Conservation (phyloP, 345 rosid genomes). For the Hibiscus trionum region DNA sequence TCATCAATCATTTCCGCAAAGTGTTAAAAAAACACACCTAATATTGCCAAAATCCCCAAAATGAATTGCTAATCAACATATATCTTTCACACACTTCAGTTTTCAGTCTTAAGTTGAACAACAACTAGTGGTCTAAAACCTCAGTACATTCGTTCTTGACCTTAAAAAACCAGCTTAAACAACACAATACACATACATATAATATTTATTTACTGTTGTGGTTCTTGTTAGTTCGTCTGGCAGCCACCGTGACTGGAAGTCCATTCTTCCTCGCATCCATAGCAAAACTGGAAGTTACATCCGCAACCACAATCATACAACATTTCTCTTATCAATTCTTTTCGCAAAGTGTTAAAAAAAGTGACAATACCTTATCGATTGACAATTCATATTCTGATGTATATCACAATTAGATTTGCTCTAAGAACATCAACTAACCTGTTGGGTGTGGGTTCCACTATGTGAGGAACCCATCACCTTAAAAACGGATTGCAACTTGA, state of each 20-base stretch:
- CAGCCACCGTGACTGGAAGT: constrained; percentile 16
- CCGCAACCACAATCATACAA: constrained; percentile 18
- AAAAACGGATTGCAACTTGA: too few species aligned
- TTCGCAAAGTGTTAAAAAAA: too few species aligned
- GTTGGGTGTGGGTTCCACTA: not conserved
- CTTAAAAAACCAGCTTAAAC: not conserved
- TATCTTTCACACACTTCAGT: not conserved
- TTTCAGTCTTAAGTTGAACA: not conserved
- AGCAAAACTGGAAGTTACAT: constrained; percentile 38
- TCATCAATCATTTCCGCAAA: too few species aligned
- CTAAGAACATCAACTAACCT: constrained; percentile 19
- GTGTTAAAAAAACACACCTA: too few species aligned
- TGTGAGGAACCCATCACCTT: too few species aligned
- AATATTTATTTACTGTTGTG: not conserved
- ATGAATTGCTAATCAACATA: not conserved
- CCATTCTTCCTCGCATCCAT: constrained; percentile 35
- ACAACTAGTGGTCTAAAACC: not conserved
- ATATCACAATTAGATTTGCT: too few species aligned
- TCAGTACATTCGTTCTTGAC: not conserved
- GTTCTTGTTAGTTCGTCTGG: not conserved
- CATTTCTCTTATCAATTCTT: too few species aligned
- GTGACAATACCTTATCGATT: too few species aligned
- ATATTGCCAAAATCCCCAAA: too few species aligned
- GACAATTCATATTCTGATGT: too few species aligned
- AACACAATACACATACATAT: too few species aligned